phyloP scores from a whole-genome alignment of 2,329 filamentous ascomycete genomes.

The Raffaelea albimanens region DNA sequence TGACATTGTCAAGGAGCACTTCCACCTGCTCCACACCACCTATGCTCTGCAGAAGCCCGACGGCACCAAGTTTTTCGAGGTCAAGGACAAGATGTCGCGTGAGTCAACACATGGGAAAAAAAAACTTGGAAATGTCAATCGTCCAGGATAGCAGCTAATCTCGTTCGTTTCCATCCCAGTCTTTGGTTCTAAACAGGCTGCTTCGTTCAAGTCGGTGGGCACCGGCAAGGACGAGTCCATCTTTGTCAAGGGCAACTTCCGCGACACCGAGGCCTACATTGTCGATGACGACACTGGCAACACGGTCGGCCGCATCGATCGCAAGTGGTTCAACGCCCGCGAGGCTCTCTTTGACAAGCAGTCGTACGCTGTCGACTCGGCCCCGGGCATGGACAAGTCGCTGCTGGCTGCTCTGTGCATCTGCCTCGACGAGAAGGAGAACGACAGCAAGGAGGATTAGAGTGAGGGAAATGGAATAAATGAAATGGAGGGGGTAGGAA shows the following conservation, averaged over 20 bases:
- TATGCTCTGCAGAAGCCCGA: constrained; percentile 38
- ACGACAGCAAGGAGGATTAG: constrained; percentile 23
- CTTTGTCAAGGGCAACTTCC: constrained; percentile 52
- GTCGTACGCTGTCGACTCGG: constrained; percentile 55
- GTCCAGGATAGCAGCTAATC: no score
- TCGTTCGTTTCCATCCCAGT: constrained; percentile 29
- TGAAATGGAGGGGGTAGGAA: no score
- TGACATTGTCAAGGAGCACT: constrained; percentile 43
- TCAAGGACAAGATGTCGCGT: constrained; percentile 46
- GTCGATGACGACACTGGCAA: constrained; percentile 37
- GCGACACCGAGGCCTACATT: constrained; percentile 49
- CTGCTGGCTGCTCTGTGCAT: constrained; percentile 59
- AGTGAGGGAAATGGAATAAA: background rate
- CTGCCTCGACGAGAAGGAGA: constrained; percentile 57
- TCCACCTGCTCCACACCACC: constrained; percentile 40
- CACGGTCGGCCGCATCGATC: constrained; percentile 48
- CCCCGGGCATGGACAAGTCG: constrained; percentile 56
- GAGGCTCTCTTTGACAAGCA: constrained; percentile 53
- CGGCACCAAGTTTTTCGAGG: constrained; percentile 39
- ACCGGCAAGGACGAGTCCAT: constrained; percentile 35
- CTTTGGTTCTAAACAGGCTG: constrained; percentile 42
- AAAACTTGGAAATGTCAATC: no score
- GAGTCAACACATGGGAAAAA: no score
- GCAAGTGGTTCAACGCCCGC: constrained; percentile 46
- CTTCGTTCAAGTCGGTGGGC: constrained; percentile 41